phyloP scores from a whole-genome alignment of 2,329 filamentous ascomycete genomes.

The Triangularia setosa region DNA sequence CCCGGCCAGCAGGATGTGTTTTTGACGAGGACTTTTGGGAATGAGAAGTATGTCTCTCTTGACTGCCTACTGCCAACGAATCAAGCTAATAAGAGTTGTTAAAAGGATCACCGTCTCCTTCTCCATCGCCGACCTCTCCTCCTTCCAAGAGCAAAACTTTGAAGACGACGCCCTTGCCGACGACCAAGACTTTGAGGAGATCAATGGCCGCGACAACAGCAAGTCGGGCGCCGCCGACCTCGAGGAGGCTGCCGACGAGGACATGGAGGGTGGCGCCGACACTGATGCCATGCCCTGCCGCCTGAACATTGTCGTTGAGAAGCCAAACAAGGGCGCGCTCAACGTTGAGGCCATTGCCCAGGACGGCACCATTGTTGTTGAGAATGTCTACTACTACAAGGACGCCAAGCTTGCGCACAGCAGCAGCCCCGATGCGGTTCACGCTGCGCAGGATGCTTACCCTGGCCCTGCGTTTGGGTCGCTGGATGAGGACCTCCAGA shows the following conservation, averaged over 20 bases:
- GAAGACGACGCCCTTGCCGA: slow-evolving; percentile 49
- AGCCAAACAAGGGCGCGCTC: slow-evolving; percentile 78
- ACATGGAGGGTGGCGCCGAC: slow-evolving; percentile 43
- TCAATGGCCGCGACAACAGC: slow-evolving; percentile 43
- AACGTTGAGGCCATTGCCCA: slow-evolving; percentile 82
- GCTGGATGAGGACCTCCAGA: slow-evolving; percentile 92
- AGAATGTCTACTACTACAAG: slow-evolving; percentile 85
- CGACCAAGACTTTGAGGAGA: slow-evolving; percentile 46
- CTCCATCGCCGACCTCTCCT: slow-evolving; percentile 77
- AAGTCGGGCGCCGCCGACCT: slow-evolving; percentile 52
- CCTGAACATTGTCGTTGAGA: slow-evolving; percentile 84
- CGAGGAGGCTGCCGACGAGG: slow-evolving; percentile 48
- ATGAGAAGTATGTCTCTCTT: slow-evolving; percentile 68
- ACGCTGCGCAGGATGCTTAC: slow-evolving; percentile 74
- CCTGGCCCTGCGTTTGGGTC: slow-evolving; percentile 89
- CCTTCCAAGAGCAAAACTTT: slow-evolving; percentile 51
- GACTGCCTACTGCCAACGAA: no score
- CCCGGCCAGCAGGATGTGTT: slow-evolving; percentile 84
- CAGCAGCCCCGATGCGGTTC: slow-evolving; percentile 70
- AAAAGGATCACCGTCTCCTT: slow-evolving; percentile 65
- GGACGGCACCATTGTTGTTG: slow-evolving; percentile 80
- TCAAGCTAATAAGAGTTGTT: background rate
- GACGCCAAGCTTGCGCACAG: slow-evolving; percentile 74
- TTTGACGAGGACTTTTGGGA: slow-evolving; percentile 75
- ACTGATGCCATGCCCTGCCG: slow-evolving; percentile 70